Conservation (phyloP, 2,329 filamentous ascomycete species). For the Alternaria conjuncta region DNA sequence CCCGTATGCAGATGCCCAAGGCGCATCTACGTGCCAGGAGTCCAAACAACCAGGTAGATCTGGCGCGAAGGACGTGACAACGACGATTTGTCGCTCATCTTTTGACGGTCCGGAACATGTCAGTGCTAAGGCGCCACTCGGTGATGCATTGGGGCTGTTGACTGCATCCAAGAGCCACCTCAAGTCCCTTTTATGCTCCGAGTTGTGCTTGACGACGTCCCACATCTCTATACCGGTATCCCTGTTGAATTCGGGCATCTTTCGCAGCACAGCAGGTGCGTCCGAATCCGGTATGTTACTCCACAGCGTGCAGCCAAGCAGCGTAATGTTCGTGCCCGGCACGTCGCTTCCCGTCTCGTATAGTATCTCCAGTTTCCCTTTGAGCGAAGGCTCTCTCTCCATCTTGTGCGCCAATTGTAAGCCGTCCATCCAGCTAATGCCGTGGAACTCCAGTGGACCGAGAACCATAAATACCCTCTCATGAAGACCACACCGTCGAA, state of each 20-base stretch:
- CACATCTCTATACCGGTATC: slow-evolving; percentile 56
- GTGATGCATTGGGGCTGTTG: slow-evolving; percentile 29
- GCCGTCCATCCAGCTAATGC: slow-evolving; percentile 30
- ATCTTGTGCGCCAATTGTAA: slow-evolving; percentile 34
- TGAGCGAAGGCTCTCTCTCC: slow-evolving; percentile 33
- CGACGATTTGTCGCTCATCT: slow-evolving; percentile 48
- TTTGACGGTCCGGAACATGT: neutral
- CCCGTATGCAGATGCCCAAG: slow-evolving; percentile 60
- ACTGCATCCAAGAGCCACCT: slow-evolving; percentile 57
- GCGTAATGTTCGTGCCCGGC: slow-evolving; percentile 52
- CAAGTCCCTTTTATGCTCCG: slow-evolving; percentile 55
- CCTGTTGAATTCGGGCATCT: slow-evolving; percentile 61
- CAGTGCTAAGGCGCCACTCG: slow-evolving; percentile 9
- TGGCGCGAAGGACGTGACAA: slow-evolving; percentile 66
- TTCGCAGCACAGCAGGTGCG: slow-evolving; percentile 50
- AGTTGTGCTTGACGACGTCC: slow-evolving; percentile 59
- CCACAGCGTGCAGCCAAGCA: slow-evolving; percentile 67
- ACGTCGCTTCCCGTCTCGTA: slow-evolving; percentile 53
- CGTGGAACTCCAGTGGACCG: slow-evolving; percentile 38
- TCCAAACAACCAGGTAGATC: slow-evolving; percentile 57
- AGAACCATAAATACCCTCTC: slow-evolving; percentile 40
- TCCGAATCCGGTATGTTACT: slow-evolving; percentile 55
- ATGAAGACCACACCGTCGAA: slow-evolving; percentile 37
- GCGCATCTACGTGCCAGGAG: slow-evolving; percentile 57
- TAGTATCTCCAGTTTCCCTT: slow-evolving; percentile 53